Base-by-base conservation (phyloP, 805 yeast species). In the Deakozyma indianensis region DNA sequence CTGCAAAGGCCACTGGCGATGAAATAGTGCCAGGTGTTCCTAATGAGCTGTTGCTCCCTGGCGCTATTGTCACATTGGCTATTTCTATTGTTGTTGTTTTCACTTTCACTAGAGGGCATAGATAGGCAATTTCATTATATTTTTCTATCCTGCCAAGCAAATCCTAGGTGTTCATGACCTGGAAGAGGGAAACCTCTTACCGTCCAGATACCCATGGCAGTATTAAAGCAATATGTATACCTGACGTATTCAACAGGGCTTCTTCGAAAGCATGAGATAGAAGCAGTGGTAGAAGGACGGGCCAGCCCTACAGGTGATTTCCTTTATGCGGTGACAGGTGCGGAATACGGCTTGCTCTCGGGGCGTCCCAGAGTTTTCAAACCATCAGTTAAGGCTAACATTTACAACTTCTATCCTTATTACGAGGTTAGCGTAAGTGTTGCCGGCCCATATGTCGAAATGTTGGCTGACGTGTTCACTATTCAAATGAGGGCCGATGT, bases 31-130 rank as follows among this genome's bases (percentile, higher is more conserved):
- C 72, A 1, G 85, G 84, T 1, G 55, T 81, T 15, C 70, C 82
- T 9, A 80, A 76, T 52, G 78, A 73, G 49, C 60, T 75, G 11
- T 59, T 83, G 35, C 61, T 83, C n/a, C 78, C 85, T 2, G 80
- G 85, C 2, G 77, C 77, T 0, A 48, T 80, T 3, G 69, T 76
- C 35, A 70, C 75, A 2, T 58, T 81, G 45, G 84, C 85, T 2
- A 74, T 77, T 1, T 67, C 83, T 1, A 66, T 74, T 21, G 62
- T 77, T 16, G 63, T 78, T 43, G 80, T 78, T 1, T 75, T 78
- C 57, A 57, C 76, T 1, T 54, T 78, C 20, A 69, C 73, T 23
- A 69, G 75, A 54, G 67, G 62, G 20, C 38, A 32, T 20, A 9
- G 38, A 9, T 32, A 32, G 18, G 16, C 18, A 14, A 7, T n/a